Percentiles rank a stretch among this genome's conserved stretches.
phyloP scores from a whole-genome alignment of 2,329 filamentous ascomycete genomes.

The Knufia petricola region DNA sequence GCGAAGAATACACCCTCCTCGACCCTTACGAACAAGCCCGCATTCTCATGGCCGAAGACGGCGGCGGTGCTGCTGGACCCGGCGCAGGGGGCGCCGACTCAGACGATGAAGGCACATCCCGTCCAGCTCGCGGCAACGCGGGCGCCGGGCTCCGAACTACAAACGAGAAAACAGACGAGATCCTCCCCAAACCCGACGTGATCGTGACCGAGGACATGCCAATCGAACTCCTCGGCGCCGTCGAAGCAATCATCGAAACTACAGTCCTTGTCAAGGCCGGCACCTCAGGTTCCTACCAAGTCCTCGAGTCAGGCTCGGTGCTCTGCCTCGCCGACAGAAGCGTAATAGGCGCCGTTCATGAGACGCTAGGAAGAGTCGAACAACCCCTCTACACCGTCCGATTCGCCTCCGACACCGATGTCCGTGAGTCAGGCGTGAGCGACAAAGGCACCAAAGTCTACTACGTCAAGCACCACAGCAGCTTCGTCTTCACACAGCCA shows the following conservation, averaged over 20 bases:
- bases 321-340: constrained; percentile 65
- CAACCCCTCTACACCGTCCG: constrained; percentile 77
- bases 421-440: constrained; percentile 46
- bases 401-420: constrained; percentile 60
- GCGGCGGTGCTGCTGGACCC: too few relatives aligned
- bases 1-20: constrained; percentile 57
- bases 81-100: constrained; percentile 36
- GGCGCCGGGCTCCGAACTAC: constrained; percentile 58
- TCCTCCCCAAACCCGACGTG: constrained; percentile 65
- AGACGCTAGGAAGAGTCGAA: constrained; percentile 76
- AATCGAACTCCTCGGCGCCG: constrained; percentile 62
- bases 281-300: constrained; percentile 69
- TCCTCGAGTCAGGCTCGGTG: constrained; percentile 74
- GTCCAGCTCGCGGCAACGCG: constrained; percentile 37
- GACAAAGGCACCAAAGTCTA: constrained; percentile 61
- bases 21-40: constrained; percentile 74
- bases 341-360: constrained; percentile 71
- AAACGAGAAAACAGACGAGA: constrained; percentile 62
- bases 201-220: constrained; percentile 67
- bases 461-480: constrained; percentile 70
- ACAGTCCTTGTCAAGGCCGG: constrained; percentile 69
- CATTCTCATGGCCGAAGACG: constrained; percentile 75
- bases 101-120: constrained; percentile 55
- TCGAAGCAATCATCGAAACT: constrained; percentile 71
- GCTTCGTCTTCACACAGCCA: constrained; percentile 76